phyloP scores from a whole-genome alignment of 345 rosid species.

The Dovyalis caffra region DNA sequence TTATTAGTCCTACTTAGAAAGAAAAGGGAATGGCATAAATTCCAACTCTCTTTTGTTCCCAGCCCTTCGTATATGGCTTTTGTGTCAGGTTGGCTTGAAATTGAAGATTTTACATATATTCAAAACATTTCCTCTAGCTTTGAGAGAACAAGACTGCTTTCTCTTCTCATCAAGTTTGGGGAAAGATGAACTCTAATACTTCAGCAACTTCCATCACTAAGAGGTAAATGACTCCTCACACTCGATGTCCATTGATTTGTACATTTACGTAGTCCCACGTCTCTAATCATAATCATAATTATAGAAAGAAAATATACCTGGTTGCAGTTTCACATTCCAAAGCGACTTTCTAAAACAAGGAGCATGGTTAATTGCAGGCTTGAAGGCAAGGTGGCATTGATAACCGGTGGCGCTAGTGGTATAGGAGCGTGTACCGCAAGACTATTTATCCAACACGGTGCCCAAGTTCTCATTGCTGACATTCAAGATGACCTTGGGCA shows the following conservation, averaged over 20 bases:
- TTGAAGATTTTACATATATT: no score
- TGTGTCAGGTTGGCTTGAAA: no score
- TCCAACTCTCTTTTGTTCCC: no score
- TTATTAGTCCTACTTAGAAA: no score
- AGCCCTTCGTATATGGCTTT: no score
- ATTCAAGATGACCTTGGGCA: slow-evolving; percentile 20
- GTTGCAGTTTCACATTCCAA: slow-evolving; percentile 19
- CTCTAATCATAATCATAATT: slow-evolving; percentile 16
- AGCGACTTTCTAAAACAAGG: slow-evolving; percentile 5
- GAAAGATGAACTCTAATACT: background rate
- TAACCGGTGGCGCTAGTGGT: slow-evolving; percentile 24
- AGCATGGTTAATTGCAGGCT: slow-evolving; percentile 4
- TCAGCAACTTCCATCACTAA: background rate
- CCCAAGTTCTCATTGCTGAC: slow-evolving; percentile 22
- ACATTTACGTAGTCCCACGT: background rate
- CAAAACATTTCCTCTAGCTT: no score
- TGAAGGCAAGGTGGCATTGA: slow-evolving; percentile 13
- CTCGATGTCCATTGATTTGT: no score
- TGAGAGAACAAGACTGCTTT: no score
- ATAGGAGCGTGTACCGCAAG: slow-evolving; percentile 18
- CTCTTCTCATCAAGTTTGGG: background rate
- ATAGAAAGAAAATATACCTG: slow-evolving; percentile 28
- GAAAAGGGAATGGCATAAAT: no score
- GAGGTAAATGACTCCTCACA: background rate
- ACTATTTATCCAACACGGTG: slow-evolving; percentile 18